Evolutionary conservation across 2,329 filamentous ascomycete species (phyloP), one percentile per base, ranked within the genome.

Genomic region (Talaromyces albobiverticillius): DNA sequence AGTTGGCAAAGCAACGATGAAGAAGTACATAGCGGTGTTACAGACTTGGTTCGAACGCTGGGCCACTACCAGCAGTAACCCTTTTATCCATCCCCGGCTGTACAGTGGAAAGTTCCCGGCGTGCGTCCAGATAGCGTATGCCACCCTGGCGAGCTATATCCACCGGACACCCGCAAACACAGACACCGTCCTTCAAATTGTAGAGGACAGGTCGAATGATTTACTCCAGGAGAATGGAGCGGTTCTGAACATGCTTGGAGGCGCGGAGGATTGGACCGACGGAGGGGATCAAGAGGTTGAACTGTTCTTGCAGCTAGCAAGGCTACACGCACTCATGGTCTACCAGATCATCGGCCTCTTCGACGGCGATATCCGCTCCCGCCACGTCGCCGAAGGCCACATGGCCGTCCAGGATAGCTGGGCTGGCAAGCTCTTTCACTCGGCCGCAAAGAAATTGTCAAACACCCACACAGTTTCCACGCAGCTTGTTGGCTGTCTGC

Each of bases 11-110:
- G 41, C 20, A 11, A 23, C 20, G 41, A 25, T 43, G 41, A 43
- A 25, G 20, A 43, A 43, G 25, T 43, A 43, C 18, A 20, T 43
- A 11, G 20, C 20, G 5, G 25, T 29, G 13, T 3, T 43, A 5
- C 41, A 43, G 22, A 25, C 41, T 29, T 43, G 41, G 41, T 29
- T 43, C 25, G 41, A 43, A 43, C 41, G 41, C 20, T 43, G 41
- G 41, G 20, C 18, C 10, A 43, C 11, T 7, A 25, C 20, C 25
- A 20, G 41, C 20, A 29, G 20, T 25, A 25, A 29, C n/a, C 41
- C 41, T 14, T 23, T 43, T 23, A 43, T 43, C 41, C 41, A 43
- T 16, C 11, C 41, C 6, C 41, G 25, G 13, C 25, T 43, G 5
- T 43, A 43, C 41, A 43, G 41, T n/a, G 20, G 2, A 3, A 29